Evolutionary conservation across 179 eudicot species (phyloP).

Genomic region (Sideroxylon spinosum): DNA sequence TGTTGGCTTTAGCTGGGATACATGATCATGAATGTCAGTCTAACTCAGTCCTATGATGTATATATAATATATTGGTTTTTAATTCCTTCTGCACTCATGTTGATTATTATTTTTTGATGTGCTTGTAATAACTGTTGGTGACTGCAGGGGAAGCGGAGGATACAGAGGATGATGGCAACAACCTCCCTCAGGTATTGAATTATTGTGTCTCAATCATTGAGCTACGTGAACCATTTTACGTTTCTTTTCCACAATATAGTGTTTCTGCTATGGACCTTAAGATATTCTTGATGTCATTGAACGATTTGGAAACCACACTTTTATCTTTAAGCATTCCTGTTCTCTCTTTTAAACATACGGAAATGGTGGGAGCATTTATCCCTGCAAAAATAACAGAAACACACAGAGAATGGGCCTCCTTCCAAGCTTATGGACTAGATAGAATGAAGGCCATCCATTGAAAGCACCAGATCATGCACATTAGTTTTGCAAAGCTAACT

Average conservation of each 20-base stretch:
- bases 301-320: too few species aligned
- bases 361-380: neutral
- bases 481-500: neutral
- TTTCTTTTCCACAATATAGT: neutral
- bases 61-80: neutral
- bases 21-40: slow-evolving; percentile 53
- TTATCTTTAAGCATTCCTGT: neutral
- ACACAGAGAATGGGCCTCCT: neutral
- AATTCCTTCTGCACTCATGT: slow-evolving; percentile 5
- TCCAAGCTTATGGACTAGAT: neutral
- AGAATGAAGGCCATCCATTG: neutral
- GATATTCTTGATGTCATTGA: neutral
- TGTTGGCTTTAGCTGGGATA: slow-evolving; percentile 74
- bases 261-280: neutral
- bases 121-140: neutral
- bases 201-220: neutral
- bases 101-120: slow-evolving; percentile 16
- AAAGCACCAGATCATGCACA: neutral
- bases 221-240: neutral
- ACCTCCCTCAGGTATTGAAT: slow-evolving; percentile 55
- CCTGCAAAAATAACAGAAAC: neutral
- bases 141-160: slow-evolving; percentile 52
- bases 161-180: slow-evolving; percentile 44
- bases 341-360: neutral
- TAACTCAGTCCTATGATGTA: neutral